These are phyloP conservation scores for Oryza glaberrima DNA, from an alignment of 176 grass and related monocot species.

Conservation along the genomic window DNA sequence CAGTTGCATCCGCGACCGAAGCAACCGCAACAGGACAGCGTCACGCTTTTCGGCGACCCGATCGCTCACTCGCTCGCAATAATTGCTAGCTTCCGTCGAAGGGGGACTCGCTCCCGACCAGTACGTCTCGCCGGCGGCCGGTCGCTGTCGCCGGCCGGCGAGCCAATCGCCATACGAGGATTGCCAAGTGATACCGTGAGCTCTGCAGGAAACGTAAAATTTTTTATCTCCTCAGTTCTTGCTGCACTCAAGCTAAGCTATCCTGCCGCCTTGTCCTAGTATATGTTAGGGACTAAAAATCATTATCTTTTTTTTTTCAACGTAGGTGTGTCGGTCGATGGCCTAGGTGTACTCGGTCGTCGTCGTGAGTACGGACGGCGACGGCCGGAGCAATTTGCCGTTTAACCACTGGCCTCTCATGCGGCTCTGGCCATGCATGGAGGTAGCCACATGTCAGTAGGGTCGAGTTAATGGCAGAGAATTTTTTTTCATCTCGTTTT, in stretches of 20 bases:
- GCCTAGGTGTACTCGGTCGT: constrained; percentile 25
- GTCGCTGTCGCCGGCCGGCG: constrained; percentile 46
- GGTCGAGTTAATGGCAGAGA: background rate
- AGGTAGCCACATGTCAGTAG: constrained; percentile 43
- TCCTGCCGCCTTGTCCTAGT: background rate
- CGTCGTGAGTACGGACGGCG: constrained; percentile 38
- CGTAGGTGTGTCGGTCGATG: background rate
- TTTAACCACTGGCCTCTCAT: constrained; percentile 38
- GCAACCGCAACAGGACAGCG: constrained; percentile 32
- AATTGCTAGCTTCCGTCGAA: background rate
- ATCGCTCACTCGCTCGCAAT: background rate
- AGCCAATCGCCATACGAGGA: constrained; percentile 25
- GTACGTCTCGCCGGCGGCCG: too few relatives aligned
- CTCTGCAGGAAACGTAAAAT: background rate
- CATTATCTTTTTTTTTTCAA: too few relatives aligned
- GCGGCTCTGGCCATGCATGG: constrained; percentile 21
- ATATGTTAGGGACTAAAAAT: too few relatives aligned
- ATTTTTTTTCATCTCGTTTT: background rate
- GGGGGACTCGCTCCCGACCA: background rate
- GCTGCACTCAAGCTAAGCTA: constrained; percentile 12
- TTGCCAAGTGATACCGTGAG: background rate
- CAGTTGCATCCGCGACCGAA: background rate
- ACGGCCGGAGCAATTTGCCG: constrained; percentile 45
- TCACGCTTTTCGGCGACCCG: constrained; percentile 29
- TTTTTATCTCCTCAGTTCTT: background rate